A percentile compares a stretch with the other conserved stretches of the same genome.
Evolutionary conservation across 2,329 filamentous ascomycete genomes (phyloP).

Genomic region (Pyrenophora seminiperda): DNA sequence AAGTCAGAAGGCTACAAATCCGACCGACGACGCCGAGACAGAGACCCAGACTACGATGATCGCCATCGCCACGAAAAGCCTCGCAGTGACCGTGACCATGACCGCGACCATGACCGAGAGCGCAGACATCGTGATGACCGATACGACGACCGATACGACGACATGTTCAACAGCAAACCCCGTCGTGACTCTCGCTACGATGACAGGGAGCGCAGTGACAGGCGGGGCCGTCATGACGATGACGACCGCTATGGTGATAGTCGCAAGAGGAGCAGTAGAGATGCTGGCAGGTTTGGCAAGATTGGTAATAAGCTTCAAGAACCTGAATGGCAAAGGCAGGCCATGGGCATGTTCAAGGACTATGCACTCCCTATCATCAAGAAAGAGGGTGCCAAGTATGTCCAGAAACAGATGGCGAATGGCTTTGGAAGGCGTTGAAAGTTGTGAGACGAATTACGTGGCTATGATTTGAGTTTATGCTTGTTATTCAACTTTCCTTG

Average conservation of each 20-base stretch:
- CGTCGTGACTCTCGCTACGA: slow-evolving; percentile 25
- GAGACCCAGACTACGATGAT: slow-evolving; percentile 12
- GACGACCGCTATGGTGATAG: slow-evolving; percentile 23
- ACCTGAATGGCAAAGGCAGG: slow-evolving; percentile 40
- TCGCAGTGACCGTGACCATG: slow-evolving; percentile 10
- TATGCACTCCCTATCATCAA: slow-evolving; percentile 44
- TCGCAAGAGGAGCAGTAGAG: slow-evolving; percentile 17
- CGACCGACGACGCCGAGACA: slow-evolving; percentile 11
- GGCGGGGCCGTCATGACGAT: slow-evolving; percentile 13
- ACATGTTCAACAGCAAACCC: slow-evolving; percentile 22
- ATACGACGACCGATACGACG: slow-evolving; percentile 27
- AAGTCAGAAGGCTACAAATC: slow-evolving; percentile 25
- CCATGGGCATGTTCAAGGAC: slow-evolving; percentile 39
- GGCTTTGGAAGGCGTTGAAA: slow-evolving; percentile 24
- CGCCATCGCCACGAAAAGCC: slow-evolving; percentile 27
- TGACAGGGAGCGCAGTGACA: slow-evolving; percentile 9
- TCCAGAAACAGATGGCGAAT: slow-evolving; percentile 37
- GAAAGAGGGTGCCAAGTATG: slow-evolving; percentile 38
- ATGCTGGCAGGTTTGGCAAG: slow-evolving; percentile 20
- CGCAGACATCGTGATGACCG: slow-evolving; percentile 21
- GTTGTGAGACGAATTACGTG: too few species aligned
- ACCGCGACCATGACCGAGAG: neutral
- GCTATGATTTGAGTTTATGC: too few species aligned
- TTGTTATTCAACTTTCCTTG: too few species aligned
- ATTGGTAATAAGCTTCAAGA: too few species aligned